Evolutionary conservation across 2,329 filamentous ascomycete genomes (phyloP).

Genomic region (Exserohilum rostratum): DNA sequence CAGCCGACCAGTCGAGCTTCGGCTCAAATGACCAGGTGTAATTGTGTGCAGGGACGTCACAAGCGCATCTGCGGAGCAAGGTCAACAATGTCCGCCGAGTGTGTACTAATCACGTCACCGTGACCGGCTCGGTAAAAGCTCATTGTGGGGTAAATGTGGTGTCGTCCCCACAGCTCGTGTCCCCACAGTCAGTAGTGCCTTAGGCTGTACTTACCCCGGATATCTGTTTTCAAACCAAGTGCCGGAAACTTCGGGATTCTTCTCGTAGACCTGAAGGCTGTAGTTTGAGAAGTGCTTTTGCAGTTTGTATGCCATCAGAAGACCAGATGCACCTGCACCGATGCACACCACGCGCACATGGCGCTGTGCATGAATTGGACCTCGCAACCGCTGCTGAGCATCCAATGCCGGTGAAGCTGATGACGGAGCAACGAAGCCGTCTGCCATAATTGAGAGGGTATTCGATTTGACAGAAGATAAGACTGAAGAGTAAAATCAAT

Average conservation of each 20-base stretch:
- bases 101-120: not conserved
- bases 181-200: conserved; percentile 3
- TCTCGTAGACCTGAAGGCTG: conserved; percentile 54
- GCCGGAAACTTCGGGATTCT: conserved; percentile 55
- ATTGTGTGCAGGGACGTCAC: conserved; percentile 60
- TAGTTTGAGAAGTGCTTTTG: conserved; percentile 54
- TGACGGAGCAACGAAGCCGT: conserved; percentile 38
- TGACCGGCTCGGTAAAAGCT: not conserved
- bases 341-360: conserved; percentile 52
- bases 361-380: conserved; percentile 45
- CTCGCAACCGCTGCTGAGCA: conserved; percentile 32
- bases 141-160: conserved; percentile 3
- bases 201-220: conserved; percentile 41
- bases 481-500: not conserved
- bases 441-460: conserved; percentile 13
- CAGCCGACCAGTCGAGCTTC: conserved; percentile 51
- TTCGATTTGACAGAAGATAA: not conserved
- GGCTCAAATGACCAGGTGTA: conserved; percentile 60
- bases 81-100: conserved; percentile 14
- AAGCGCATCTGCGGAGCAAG: conserved; percentile 47
- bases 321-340: conserved; percentile 57
- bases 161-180: not conserved
- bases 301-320: conserved; percentile 58
- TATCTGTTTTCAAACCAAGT: conserved; percentile 61
- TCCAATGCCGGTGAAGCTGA: conserved; percentile 28